Percentiles rank a stretch among this genome's conserved stretches.
Conservation (phyloP, 2,329 filamentous ascomycete species). For the Tolypocladium paradoxum region DNA sequence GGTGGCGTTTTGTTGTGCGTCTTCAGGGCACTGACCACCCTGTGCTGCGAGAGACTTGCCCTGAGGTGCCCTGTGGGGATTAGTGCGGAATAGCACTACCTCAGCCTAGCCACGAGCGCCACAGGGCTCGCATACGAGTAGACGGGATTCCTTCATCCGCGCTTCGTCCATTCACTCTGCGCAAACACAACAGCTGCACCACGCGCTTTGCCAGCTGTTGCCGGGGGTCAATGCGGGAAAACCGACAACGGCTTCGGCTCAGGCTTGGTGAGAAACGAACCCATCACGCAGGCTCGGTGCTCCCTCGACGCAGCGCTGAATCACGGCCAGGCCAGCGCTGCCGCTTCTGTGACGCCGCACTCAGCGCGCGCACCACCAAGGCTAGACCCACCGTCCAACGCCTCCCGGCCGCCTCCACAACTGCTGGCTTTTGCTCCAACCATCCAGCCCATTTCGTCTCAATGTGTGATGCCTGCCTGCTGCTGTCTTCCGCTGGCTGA, state of each 20-base stretch:
- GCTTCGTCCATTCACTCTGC: background rate
- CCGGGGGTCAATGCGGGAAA: too few relatives aligned
- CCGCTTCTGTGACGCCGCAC: background rate
- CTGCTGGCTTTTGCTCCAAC: background rate
- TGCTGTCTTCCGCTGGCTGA: conserved; percentile 4
- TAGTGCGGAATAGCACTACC: too few relatives aligned
- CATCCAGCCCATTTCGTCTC: background rate
- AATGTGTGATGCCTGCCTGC: conserved; percentile 5
- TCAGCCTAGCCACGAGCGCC: too few relatives aligned
- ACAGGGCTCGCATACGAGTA: too few relatives aligned
- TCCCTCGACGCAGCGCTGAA: background rate
- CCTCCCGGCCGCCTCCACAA: background rate
- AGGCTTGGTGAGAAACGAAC: background rate
- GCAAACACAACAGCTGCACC: background rate
- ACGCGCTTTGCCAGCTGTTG: background rate
- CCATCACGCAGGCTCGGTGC: too few relatives aligned
- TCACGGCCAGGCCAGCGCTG: background rate
- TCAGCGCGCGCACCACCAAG: background rate
- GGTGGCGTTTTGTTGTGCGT: too few relatives aligned
- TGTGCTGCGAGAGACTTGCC: background rate
- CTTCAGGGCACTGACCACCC: too few relatives aligned
- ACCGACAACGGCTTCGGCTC: too few relatives aligned
- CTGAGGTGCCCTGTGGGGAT: background rate
- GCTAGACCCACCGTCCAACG: background rate
- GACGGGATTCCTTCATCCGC: too few relatives aligned